Evolutionary conservation across 192 early-diverging fungal genomes (phyloP).

Genomic region (Coemansia sp.): DNA sequence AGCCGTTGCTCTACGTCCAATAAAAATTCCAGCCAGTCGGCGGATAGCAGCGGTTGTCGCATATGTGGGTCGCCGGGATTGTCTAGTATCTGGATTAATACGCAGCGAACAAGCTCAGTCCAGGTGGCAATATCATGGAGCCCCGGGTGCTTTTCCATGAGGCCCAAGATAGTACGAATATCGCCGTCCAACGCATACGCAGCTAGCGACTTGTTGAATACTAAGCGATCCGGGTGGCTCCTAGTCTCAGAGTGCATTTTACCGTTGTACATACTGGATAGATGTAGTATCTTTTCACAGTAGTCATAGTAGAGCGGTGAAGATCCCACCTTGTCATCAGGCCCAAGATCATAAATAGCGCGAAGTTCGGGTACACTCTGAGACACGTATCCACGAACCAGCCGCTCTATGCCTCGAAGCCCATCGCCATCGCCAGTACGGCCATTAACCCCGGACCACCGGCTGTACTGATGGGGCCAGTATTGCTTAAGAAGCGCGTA

Average conservation of each 20-base stretch:
- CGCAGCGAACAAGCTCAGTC: constrained; percentile 27
- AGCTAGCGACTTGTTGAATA: constrained; percentile 21
- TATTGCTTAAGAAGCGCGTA: background rate
- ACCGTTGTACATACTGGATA: background rate
- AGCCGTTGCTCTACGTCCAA: background rate
- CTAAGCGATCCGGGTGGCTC: background rate
- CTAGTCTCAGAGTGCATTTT: background rate
- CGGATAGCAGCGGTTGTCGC: constrained; percentile 1
- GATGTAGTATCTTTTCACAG: constrained; percentile 9
- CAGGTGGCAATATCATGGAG: constrained; percentile 24
- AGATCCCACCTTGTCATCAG: too few relatives aligned
- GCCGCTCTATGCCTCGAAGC: constrained; percentile 9
- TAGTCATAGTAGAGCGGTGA: constrained; percentile 1
- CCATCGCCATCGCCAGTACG: background rate
- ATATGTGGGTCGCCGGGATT: background rate
- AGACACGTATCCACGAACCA: constrained; percentile 17
- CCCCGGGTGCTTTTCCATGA: constrained; percentile 16
- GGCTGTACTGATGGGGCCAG: constrained; percentile 30
- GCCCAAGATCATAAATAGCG: constrained; percentile 6
- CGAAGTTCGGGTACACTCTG: constrained; percentile 9
- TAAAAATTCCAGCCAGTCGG: background rate
- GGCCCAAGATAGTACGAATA: constrained; percentile 13
- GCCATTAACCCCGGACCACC: constrained; percentile 4
- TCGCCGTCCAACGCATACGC: constrained; percentile 20
- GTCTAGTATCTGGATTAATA: constrained; percentile 9